A percentile compares a stretch with the other conserved stretches of the same genome.
phyloP scores from a whole-genome alignment of 495 filamentous ascomycete species.

The Lepraria neglecta region DNA sequence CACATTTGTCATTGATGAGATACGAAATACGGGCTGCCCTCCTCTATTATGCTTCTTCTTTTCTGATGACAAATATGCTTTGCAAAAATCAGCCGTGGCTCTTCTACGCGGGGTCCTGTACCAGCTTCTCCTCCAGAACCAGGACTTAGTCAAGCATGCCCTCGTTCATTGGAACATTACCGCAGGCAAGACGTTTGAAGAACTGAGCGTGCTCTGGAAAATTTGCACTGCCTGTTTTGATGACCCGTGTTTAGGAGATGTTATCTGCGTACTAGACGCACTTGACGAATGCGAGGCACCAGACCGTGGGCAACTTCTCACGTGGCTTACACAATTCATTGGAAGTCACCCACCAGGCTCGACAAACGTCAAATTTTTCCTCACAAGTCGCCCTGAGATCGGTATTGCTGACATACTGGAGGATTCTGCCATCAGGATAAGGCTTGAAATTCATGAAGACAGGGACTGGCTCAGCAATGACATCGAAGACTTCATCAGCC shows the following conservation, averaged over 20 bases:
- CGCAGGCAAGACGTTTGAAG: background rate
- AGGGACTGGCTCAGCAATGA: conserved; percentile 1
- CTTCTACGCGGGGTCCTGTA: background rate
- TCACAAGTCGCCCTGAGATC: conserved; percentile 1
- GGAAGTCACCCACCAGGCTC: background rate
- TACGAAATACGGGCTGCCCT: background rate
- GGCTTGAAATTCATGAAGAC: background rate
- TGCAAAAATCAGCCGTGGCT: background rate
- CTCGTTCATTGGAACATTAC: background rate
- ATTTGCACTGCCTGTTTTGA: conserved; percentile 4
- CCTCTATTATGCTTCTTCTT: background rate
- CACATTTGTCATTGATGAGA: background rate
- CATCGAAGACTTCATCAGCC: background rate
- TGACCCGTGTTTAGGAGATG: background rate
- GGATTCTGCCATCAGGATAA: background rate
- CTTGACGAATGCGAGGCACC: background rate
- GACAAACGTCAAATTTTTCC: background rate
- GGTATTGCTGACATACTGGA: background rate
- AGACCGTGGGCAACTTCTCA: background rate
- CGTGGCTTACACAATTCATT: background rate
- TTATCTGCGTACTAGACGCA: conserved; percentile 2
- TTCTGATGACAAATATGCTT: background rate
- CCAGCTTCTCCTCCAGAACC: background rate
- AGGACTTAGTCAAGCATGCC: background rate
- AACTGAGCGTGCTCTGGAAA: background rate